Percentiles rank a stretch among this genome's conserved stretches.
Conservation (phyloP, 495 filamentous ascomycete genomes). For the Astrothelium subdiscretum region DNA sequence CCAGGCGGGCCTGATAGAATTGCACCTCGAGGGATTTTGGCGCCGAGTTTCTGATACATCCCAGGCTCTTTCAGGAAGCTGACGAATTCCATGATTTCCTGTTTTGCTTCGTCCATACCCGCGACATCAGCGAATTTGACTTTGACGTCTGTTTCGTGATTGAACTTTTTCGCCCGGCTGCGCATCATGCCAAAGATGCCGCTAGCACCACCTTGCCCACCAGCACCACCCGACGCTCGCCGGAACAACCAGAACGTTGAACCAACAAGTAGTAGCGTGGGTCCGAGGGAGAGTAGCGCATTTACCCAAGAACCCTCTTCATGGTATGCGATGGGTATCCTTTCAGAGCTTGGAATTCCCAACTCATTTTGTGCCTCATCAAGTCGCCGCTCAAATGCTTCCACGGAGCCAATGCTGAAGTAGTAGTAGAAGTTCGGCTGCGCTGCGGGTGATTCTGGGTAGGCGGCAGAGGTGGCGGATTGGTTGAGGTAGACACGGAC, state of each 20-base stretch:
- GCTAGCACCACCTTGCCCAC: conserved; percentile 57
- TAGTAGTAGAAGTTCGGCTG: conserved; percentile 70
- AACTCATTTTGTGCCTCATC: conserved; percentile 82
- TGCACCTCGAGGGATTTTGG: conserved; percentile 93
- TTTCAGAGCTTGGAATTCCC: conserved; percentile 66
- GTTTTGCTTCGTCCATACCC: conserved; percentile 97
- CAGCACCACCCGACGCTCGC: conserved; percentile 51
- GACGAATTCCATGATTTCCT: conserved; percentile 98
- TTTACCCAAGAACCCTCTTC: conserved; percentile 56
- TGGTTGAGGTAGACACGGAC: conserved; percentile 79
- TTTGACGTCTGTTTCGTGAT: conserved; percentile 90
- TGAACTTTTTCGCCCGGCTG: conserved; percentile 91
- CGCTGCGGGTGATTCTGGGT: conserved; percentile 68
- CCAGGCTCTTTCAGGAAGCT: conserved; percentile 87
- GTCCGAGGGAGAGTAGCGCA: conserved; percentile 62
- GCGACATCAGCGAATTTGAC: conserved; percentile 95
- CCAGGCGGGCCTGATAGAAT: conserved; percentile 93
- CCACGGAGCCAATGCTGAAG: conserved; percentile 90
- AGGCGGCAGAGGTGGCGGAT: conserved; percentile 62
- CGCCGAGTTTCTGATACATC: conserved; percentile 81
- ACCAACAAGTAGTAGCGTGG: conserved; percentile 75
- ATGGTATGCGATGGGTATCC: conserved; percentile 85
- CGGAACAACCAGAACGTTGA: conserved; percentile 61
- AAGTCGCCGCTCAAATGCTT: conserved; percentile 77
- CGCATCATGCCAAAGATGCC: conserved; percentile 92